Base-by-base conservation (phyloP, 768 basidiomycete genomes). In the Udeniomyces megalosporus region DNA sequence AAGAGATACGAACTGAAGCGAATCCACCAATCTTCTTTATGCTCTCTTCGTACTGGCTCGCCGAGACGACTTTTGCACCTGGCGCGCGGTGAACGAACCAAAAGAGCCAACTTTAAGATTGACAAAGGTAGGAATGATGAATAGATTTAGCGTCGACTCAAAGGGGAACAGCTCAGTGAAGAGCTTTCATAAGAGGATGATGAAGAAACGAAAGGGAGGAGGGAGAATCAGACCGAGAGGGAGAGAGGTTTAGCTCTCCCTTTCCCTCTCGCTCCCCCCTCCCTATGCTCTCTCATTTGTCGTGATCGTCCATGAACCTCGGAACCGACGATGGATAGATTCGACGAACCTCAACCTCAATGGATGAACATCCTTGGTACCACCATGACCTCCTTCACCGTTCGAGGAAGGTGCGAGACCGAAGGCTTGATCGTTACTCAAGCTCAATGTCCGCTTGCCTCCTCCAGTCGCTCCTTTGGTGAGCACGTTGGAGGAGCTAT, bases 1-100 rank as follows among this genome's bases (percentile, higher is more conserved):
- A 14, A n/a, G 42, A 56, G 57, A 12, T 11, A 77, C 83, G 57
- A 65, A 88, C 86, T 5, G 88, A 92, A 67, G 85, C 83, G 71
- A 92, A 93, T 4, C 86, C 82, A 5, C 89, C 82, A 51, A 96
- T 83, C 74, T 85, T 85, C 76, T 89, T 89, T 70, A 96, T 93
- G 31, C 90, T 89, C 70, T 93, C 90, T 70, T 95, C 91, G 70
- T 96, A 95, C 70, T 82, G 90, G 12, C 83, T 52, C 22, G 62
- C 54, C 22, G 58, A 53, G 24, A 58, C 79, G 66, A 87, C 83
- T 75, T 91, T 93, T 66, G 86, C 88, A 15, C 88, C 89, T 17
- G 88, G 88, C 2, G 86, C 78, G 66, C 88, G 85, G 71, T 93
- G 89, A 85, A 66, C 87, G 76, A 88, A 91, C 85, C 85, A 91